A percentile compares a stretch with the other conserved stretches of the same genome.
Evolutionary conservation across 495 filamentous ascomycete species (phyloP).

Genomic region (Daldinia loculata): DNA sequence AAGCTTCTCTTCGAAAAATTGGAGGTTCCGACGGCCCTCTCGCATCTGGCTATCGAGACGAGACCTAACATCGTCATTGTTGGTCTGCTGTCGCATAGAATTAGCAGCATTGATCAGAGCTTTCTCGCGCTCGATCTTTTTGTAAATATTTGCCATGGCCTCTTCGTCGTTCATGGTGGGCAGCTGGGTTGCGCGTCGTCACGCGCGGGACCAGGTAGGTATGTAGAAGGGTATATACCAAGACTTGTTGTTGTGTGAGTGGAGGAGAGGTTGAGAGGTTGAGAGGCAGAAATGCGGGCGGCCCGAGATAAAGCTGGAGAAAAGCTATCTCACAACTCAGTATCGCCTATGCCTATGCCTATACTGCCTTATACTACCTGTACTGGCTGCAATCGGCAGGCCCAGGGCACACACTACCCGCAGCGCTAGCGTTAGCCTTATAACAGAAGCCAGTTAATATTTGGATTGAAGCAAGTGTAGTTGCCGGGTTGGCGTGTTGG

Average conservation of each 20-base stretch:
- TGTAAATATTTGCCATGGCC: slow-evolving; percentile 84
- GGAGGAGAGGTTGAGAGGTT: slow-evolving; percentile 13
- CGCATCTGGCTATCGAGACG: slow-evolving; percentile 91
- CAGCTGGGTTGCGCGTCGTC: slow-evolving; percentile 48
- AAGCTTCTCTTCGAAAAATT: slow-evolving; percentile 91
- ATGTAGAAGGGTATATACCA: slow-evolving; percentile 4
- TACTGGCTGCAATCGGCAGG: not conserved
- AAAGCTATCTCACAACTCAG: slow-evolving; percentile 13
- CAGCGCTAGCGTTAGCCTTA: slow-evolving; percentile 15
- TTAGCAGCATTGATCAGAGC: slow-evolving; percentile 93
- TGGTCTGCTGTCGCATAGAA: slow-evolving; percentile 92
- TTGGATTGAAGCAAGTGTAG: slow-evolving; percentile 7
- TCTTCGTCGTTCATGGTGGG: slow-evolving; percentile 76
- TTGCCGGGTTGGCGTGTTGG: not conserved
- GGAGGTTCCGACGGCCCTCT: slow-evolving; percentile 89
- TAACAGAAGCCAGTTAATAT: slow-evolving; percentile 4
- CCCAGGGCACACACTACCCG: slow-evolving; percentile 12
- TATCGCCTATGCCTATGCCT: not conserved
- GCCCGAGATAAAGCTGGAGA: slow-evolving; percentile 33
- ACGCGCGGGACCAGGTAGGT: slow-evolving; percentile 48
- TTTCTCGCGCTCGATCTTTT: slow-evolving; percentile 98
- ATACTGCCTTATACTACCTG: not conserved
- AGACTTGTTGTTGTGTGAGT: slow-evolving; percentile 19
- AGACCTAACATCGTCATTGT: slow-evolving; percentile 88
- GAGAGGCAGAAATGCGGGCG: slow-evolving; percentile 27